phyloP scores from a whole-genome alignment of 371 early-diverging fungal genomes.

The Nosema granulosis region DNA sequence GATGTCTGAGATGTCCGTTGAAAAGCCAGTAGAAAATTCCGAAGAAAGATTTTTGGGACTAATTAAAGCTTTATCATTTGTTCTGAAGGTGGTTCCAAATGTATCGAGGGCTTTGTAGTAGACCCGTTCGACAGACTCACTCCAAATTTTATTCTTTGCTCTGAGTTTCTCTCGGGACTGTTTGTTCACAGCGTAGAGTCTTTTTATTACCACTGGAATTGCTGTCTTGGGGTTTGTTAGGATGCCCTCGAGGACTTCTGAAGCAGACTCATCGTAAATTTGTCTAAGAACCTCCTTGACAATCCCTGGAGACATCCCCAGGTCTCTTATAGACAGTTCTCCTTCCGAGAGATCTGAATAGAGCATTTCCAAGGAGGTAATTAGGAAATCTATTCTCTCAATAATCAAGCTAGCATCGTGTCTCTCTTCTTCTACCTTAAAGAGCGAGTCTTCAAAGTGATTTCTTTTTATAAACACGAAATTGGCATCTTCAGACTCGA shows the following conservation, averaged over 20 bases:
- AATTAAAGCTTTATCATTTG: constrained; percentile 76
- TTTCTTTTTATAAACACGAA: constrained; percentile 87
- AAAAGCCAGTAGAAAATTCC: constrained; percentile 71
- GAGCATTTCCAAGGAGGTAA: constrained; percentile 80
- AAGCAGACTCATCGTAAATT: constrained; percentile 57
- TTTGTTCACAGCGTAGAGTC: constrained; percentile 90
- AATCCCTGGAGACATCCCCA: constrained; percentile 62
- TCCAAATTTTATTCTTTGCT: constrained; percentile 88
- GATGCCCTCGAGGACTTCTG: constrained; percentile 71
- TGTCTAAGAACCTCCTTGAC: constrained; percentile 73
- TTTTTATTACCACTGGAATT: constrained; percentile 85
- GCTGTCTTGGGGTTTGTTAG: constrained; percentile 82
- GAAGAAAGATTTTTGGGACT: constrained; percentile 77
- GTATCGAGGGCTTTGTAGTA: constrained; percentile 90
- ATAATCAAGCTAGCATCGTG: constrained; percentile 94
- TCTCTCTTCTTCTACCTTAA: constrained; percentile 89
- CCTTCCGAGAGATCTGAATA: constrained; percentile 58
- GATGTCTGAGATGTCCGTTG: constrained; percentile 61
- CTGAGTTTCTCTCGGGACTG: constrained; percentile 79
- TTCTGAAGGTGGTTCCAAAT: constrained; percentile 79
- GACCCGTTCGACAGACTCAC: constrained; percentile 81
- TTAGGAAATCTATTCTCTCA: constrained; percentile 81
- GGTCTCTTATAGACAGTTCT: constrained; percentile 76
- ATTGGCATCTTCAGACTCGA: constrained; percentile 83
- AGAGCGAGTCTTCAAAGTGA: constrained; percentile 84